Percentiles rank a stretch among this genome's conserved stretches.
These are phyloP conservation scores for Rhodotorula sp. DNA, from an alignment of 1,284 basidiomycete species.

Conservation along the genomic window DNA sequence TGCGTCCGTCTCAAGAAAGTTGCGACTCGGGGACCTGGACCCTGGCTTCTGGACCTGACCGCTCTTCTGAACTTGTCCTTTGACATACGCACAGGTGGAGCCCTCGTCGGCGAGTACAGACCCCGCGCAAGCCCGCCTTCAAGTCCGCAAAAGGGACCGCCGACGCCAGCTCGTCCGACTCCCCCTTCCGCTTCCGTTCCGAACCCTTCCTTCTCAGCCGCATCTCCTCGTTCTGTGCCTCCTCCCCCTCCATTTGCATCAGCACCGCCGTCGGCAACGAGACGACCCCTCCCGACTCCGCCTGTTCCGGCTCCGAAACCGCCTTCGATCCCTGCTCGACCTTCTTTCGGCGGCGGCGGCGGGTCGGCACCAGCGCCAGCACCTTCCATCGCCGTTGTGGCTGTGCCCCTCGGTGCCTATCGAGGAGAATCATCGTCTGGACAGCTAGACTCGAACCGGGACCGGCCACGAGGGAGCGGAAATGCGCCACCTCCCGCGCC, in stretches of 20 bases:
- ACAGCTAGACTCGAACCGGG: neutral
- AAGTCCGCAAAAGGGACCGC: neutral
- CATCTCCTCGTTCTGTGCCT: neutral
- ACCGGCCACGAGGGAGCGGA: no score
- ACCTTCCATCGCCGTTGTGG: neutral
- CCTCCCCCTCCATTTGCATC: no score
- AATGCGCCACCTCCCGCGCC: neutral
- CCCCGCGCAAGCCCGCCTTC: neutral
- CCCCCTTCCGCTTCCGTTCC: neutral
- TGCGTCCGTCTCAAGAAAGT: neutral
- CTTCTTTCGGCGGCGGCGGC: neutral
- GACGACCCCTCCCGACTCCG: neutral
- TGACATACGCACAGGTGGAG: constrained; percentile 20
- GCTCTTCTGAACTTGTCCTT: no score
- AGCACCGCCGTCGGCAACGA: neutral
- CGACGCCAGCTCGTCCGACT: neutral
- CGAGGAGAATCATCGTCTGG: no score
- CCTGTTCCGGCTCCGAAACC: neutral
- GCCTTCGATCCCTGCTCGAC: neutral
- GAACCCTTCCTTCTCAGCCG: neutral
- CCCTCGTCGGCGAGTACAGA: constrained; percentile 18
- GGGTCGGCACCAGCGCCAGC: neutral
- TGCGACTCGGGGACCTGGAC: no score
- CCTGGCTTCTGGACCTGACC: neutral
- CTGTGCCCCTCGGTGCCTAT: neutral